Evolutionary conservation across 23 red algal genomes (phyloP).

Genomic region (Gracilaria caudata): DNA sequence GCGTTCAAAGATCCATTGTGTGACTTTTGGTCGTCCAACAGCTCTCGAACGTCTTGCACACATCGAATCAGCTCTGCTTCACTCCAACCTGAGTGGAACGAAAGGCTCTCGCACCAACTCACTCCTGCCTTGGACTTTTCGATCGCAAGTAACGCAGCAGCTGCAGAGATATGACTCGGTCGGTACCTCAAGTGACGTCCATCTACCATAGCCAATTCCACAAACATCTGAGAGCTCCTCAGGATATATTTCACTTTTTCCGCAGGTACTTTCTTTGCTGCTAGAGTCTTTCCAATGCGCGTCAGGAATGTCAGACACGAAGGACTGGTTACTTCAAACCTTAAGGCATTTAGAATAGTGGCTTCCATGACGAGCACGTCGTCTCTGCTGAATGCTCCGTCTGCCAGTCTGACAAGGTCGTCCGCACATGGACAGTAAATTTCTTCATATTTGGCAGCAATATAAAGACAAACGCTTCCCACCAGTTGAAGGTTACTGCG

Average conservation of each 20-base stretch:
- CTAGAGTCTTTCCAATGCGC: slow-evolving; percentile 7
- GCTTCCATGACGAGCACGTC: slow-evolving; percentile 5
- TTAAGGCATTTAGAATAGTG: background rate
- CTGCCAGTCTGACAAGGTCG: background rate
- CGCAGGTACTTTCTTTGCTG: background rate
- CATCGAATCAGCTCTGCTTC: background rate
- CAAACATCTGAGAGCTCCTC: background rate
- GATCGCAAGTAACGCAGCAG: background rate
- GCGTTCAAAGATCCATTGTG: background rate
- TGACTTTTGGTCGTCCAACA: background rate
- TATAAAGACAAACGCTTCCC: background rate
- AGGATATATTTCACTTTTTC: background rate
- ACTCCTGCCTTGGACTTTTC: background rate
- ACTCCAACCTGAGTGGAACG: slow-evolving; percentile 6
- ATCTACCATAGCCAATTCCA: slow-evolving; percentile 6
- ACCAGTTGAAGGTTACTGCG: background rate
- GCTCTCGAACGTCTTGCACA: background rate
- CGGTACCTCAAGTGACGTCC: background rate
- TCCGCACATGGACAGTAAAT: background rate
- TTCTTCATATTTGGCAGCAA: slow-evolving; percentile 19
- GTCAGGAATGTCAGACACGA: background rate
- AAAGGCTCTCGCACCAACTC: slow-evolving; percentile 2
- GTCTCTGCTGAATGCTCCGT: background rate
- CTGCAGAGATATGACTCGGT: background rate
- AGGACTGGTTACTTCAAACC: background rate